A percentile compares a stretch with the other conserved stretches of the same genome.
phyloP scores from a whole-genome alignment of 2,329 filamentous ascomycete genomes.

The Diaporthe caulivora region DNA sequence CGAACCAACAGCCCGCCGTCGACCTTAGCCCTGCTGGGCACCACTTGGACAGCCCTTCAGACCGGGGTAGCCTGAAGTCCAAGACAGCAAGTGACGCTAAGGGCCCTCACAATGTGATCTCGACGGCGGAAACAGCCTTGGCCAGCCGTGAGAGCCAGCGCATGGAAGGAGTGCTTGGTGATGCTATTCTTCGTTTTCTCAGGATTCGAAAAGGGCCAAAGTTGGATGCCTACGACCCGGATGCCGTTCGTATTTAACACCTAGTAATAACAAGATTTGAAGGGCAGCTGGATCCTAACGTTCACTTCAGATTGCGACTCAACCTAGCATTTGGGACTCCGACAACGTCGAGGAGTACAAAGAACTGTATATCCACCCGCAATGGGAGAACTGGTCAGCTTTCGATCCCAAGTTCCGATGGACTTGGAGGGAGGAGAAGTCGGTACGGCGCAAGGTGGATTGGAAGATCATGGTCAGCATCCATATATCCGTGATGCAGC shows the following conservation, averaged over 20 bases:
- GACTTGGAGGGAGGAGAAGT: conserved; percentile 66
- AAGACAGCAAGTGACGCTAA: background rate
- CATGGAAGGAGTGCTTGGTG: conserved; percentile 7
- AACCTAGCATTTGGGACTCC: conserved; percentile 41
- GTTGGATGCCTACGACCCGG: background rate
- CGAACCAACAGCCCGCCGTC: background rate
- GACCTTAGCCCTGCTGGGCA: background rate
- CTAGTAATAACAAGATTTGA: too few species aligned
- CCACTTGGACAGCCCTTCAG: background rate
- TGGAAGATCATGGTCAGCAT: conserved; percentile 46
- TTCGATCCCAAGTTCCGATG: conserved; percentile 67
- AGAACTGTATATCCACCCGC: conserved; percentile 49
- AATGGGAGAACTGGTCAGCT: conserved; percentile 66
- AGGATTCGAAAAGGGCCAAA: background rate
- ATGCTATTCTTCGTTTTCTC: background rate
- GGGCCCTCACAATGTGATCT: background rate
- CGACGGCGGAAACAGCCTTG: background rate
- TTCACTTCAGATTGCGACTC: background rate
- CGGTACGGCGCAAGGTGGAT: conserved; percentile 61
- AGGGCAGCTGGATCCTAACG: background rate
- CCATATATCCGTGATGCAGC: too few species aligned
- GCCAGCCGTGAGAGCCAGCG: background rate
- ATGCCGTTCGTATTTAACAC: background rate
- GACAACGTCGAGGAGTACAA: conserved; percentile 49
- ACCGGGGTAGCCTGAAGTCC: background rate